Evolutionary conservation across 2,329 filamentous ascomycete genomes (phyloP).

Genomic region (Apiospora pterosperma): DNA sequence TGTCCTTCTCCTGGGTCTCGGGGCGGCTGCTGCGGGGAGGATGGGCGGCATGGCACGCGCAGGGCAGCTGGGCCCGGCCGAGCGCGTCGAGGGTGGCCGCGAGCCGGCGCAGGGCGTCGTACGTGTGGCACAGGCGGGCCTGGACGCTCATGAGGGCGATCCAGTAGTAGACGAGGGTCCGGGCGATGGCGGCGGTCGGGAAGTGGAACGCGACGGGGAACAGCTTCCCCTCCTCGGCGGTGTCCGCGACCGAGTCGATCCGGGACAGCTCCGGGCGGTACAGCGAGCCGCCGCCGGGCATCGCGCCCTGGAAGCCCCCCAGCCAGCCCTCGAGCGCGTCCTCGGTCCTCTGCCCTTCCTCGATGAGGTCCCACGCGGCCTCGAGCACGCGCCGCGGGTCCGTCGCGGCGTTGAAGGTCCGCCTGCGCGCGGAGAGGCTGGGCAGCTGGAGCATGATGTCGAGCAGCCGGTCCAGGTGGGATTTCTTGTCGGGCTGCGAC

Average conservation of each 20-base stretch:
- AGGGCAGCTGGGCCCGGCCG: background rate
- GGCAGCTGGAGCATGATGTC: constrained; percentile 17
- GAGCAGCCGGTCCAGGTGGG: constrained; percentile 17
- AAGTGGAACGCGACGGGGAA: constrained; percentile 20
- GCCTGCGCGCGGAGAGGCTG: constrained; percentile 7
- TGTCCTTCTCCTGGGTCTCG: too few species aligned
- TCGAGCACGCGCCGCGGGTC: background rate
- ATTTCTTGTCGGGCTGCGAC: constrained; percentile 6
- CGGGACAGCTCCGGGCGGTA: constrained; percentile 17
- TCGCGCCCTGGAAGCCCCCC: constrained; percentile 9
- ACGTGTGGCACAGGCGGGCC: constrained; percentile 9
- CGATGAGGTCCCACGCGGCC: background rate
- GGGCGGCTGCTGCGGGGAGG: too few species aligned
- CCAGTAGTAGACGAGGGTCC: constrained; percentile 17
- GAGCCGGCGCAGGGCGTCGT: background rate
- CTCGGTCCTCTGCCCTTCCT: background rate
- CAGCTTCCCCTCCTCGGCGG: background rate
- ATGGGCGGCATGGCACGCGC: background rate
- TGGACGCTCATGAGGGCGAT: constrained; percentile 12
- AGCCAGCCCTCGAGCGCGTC: constrained; percentile 8
- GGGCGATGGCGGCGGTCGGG: constrained; percentile 17
- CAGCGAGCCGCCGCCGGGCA: constrained; percentile 12
- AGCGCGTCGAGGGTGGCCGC: background rate
- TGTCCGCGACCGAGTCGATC: constrained; percentile 5
- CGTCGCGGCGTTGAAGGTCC: background rate